Evolutionary conservation across 176 grass and related monocot species (phyloP).

Genomic region (Cocos nucifera): DNA sequence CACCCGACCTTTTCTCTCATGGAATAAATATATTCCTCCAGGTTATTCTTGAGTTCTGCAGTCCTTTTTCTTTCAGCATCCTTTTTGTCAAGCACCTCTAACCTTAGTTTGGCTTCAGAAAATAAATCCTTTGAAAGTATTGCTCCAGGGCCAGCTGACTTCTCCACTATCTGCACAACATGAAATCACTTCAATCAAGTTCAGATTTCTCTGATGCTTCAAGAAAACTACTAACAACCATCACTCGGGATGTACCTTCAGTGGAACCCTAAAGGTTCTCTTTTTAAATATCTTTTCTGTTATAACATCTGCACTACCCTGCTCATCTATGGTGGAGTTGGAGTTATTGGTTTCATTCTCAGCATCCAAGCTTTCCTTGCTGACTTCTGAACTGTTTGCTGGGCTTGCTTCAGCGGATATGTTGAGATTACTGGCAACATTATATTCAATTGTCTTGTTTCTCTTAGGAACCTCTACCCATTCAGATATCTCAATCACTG

Average conservation of each 20-base stretch:
- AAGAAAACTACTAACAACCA: neutral
- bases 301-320: slow-evolving; percentile 42
- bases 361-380: slow-evolving; percentile 33
- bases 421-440: slow-evolving; percentile 35
- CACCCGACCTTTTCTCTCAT: slow-evolving; percentile 90
- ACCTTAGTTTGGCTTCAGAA: slow-evolving; percentile 83
- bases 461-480: slow-evolving; percentile 98
- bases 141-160: slow-evolving; percentile 39
- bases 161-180: slow-evolving; percentile 60
- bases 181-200: neutral
- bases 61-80: slow-evolving; percentile 79
- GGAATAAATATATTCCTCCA: slow-evolving; percentile 94
- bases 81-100: slow-evolving; percentile 82
- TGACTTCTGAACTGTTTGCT: slow-evolving; percentile 37
- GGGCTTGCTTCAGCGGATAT: slow-evolving; percentile 43
- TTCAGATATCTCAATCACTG: slow-evolving; percentile 95
- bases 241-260: slow-evolving; percentile 54
- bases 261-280: slow-evolving; percentile 90
- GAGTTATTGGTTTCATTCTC: slow-evolving; percentile 30
- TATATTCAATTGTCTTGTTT: slow-evolving; percentile 64
- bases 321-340: slow-evolving; percentile 30
- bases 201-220: neutral
- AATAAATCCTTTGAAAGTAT: slow-evolving; percentile 72
- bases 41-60: slow-evolving; percentile 91
- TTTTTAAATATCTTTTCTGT: slow-evolving; percentile 88